Evolutionary conservation across 257 asterid genomes (phyloP).

Genomic region (Haberlea rhodopensis): DNA sequence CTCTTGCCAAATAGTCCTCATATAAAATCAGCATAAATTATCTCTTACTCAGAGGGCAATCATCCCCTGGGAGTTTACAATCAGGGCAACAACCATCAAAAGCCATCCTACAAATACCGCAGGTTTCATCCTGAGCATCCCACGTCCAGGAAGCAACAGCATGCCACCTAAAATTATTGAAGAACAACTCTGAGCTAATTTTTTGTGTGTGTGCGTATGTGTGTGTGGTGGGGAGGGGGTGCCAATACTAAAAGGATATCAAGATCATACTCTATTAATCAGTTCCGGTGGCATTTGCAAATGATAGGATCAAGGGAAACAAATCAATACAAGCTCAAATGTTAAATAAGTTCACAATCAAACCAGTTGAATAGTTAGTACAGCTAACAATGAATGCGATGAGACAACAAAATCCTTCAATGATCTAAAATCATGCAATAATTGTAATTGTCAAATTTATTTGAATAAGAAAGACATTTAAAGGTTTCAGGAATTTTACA

Average conservation of each 20-base stretch:
- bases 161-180: conserved; percentile 57
- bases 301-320: conserved; percentile 47
- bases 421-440: background rate
- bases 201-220: no score
- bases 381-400: background rate
- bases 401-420: background rate
- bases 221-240: no score
- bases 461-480: background rate
- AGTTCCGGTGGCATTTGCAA: conserved; percentile 27
- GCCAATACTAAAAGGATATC: conserved; percentile 7
- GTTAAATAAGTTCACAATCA: background rate
- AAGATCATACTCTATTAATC: conserved; percentile 61
- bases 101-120: conserved; percentile 92
- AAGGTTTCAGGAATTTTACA: background rate
- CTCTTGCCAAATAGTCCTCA: background rate
- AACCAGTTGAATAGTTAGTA: background rate
- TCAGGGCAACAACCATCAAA: conserved; percentile 92
- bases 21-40: background rate
- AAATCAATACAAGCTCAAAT: background rate
- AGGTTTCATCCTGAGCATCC: conserved; percentile 96
- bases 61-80: conserved; percentile 90
- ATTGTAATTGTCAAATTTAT: background rate
- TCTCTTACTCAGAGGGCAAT: conserved; percentile 77
- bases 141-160: conserved; percentile 96
- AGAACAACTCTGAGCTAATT: conserved; percentile 11